phyloP scores from a whole-genome alignment of 2,329 filamentous ascomycete species.

The Xylaria sp. region DNA sequence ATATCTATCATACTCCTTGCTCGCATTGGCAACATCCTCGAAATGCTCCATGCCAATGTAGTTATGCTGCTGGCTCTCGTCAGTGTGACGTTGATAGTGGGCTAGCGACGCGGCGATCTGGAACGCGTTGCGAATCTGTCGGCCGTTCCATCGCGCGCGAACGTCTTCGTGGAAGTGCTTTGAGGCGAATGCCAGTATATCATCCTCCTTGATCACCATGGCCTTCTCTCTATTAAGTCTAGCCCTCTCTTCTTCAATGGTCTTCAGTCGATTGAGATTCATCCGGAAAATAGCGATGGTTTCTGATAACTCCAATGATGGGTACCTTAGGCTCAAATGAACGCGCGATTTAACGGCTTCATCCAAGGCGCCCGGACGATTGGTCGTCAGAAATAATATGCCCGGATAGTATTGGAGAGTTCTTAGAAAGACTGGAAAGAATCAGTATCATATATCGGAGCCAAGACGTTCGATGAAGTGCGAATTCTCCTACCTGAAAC shows the following conservation, averaged over 20 bases:
- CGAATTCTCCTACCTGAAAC: background rate
- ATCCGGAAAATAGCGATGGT: background rate
- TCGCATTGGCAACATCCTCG: slow-evolving; percentile 2
- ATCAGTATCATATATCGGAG: background rate
- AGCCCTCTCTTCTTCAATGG: slow-evolving; percentile 2
- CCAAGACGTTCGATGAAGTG: background rate
- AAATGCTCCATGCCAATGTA: slow-evolving; percentile 1
- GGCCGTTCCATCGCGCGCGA: slow-evolving; percentile 1
- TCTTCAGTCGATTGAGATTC: slow-evolving; percentile 8
- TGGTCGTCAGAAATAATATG: slow-evolving; percentile 1
- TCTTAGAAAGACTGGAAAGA: background rate
- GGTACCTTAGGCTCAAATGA: background rate
- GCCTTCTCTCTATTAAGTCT: background rate
- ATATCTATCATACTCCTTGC: slow-evolving; percentile 7
- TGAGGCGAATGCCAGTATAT: background rate
- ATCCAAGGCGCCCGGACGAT: slow-evolving; percentile 4
- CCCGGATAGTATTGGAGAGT: slow-evolving; percentile 7
- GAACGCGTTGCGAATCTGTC: slow-evolving; percentile 18
- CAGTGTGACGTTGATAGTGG: background rate
- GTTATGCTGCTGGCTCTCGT: background rate
- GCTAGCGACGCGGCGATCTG: slow-evolving; percentile 8
- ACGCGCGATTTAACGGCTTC: slow-evolving; percentile 11
- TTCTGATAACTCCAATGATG: background rate
- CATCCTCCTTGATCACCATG: background rate
- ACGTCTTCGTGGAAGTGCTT: background rate